phyloP scores from a whole-genome alignment of 2,329 filamentous ascomycete species.

The Geosmithia morbida region DNA sequence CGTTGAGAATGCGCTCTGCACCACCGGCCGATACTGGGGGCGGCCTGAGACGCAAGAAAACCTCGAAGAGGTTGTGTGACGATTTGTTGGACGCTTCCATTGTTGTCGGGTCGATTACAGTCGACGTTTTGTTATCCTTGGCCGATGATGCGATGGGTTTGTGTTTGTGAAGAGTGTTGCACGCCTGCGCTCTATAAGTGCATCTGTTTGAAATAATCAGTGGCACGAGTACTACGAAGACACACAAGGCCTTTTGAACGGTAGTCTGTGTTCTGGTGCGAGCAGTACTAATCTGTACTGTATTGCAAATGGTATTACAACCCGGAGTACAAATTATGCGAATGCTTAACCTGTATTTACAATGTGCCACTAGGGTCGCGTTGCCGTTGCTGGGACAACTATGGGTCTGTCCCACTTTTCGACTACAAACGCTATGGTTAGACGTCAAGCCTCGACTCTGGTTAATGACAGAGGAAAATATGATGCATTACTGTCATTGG shows the following conservation, averaged over 20 bases:
- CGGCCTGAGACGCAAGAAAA: conserved; percentile 76
- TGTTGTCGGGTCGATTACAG: not conserved
- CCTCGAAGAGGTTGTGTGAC: conserved; percentile 61
- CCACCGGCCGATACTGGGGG: conserved; percentile 28
- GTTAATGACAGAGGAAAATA: too few species aligned
- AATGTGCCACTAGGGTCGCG: not conserved
- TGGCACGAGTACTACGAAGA: not conserved
- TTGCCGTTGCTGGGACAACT: not conserved
- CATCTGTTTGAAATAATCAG: too few species aligned
- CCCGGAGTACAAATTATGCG: too few species aligned
- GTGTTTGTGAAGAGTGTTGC: not conserved
- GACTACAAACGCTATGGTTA: not conserved
- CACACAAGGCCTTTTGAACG: not conserved
- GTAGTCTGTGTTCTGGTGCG: not conserved
- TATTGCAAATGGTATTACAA: too few species aligned
- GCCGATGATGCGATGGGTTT: not conserved
- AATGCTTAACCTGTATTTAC: not conserved
- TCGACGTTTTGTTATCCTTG: not conserved
- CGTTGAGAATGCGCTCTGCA: conserved; percentile 60
- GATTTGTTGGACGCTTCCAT: not conserved
- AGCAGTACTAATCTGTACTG: not conserved
- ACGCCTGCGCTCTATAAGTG: not conserved
- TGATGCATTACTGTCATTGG: too few species aligned
- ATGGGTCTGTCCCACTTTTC: not conserved
- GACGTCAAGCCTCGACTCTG: too few species aligned